phyloP scores from a whole-genome alignment of 208 protist genomes.

The Endotrypanum monterogeii region DNA sequence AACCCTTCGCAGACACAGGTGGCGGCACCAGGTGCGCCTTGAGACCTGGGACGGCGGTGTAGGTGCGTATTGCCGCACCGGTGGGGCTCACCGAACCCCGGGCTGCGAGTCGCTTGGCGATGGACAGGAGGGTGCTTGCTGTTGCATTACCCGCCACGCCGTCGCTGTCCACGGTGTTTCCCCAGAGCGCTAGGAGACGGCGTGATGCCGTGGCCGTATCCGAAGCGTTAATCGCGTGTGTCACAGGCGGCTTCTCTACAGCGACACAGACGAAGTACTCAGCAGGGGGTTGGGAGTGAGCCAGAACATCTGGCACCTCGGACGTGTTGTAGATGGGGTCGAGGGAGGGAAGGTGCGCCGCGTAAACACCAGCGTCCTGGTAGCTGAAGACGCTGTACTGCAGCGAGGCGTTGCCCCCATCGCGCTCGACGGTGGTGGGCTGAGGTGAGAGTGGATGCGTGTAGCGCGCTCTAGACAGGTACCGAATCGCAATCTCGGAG shows the following conservation, averaged over 20 bases:
- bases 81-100: constrained; percentile 17
- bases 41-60: constrained; percentile 60
- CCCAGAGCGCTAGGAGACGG: constrained; percentile 23
- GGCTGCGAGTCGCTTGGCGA: constrained; percentile 20
- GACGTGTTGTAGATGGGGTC: constrained; percentile 37
- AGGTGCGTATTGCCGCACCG: constrained; percentile 32
- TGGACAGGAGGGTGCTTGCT: constrained; percentile 11
- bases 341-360: constrained; percentile 21
- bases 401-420: not conserved
- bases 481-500: constrained; percentile 24
- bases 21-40: constrained; percentile 50
- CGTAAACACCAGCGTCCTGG: constrained; percentile 40
- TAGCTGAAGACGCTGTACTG: constrained; percentile 45
- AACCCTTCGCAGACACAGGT: constrained; percentile 43
- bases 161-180: constrained; percentile 4
- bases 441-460: constrained; percentile 10
- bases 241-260: constrained; percentile 30
- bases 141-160: not conserved
- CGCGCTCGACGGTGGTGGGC: not conserved
- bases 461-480: constrained; percentile 14
- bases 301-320: constrained; percentile 1
- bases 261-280: constrained; percentile 71
- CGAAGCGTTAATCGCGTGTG: not conserved
- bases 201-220: constrained; percentile 18
- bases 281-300: constrained; percentile 27